These are phyloP conservation scores for Rhodamnia rubescens DNA, from an alignment of 345 rosid genomes.

Conservation along the genomic window DNA sequence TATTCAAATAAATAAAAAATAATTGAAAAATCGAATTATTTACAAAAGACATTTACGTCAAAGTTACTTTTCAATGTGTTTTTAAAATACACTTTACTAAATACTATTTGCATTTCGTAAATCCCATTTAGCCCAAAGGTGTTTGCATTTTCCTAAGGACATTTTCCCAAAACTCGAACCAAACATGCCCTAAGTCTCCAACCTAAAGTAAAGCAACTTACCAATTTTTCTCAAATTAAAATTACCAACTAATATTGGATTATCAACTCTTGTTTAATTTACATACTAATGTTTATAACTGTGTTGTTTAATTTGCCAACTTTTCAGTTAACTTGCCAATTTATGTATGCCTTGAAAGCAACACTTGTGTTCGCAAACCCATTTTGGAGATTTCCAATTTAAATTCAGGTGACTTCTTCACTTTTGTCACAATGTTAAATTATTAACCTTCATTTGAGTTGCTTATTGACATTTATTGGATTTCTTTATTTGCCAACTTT, in stretches of 20 bases:
- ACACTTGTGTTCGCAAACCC: neutral
- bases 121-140: too few species aligned
- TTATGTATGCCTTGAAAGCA: neutral
- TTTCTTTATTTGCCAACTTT: neutral
- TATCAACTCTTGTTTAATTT: neutral
- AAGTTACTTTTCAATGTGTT: too few species aligned
- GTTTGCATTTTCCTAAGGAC: too few species aligned
- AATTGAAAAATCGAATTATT: too few species aligned
- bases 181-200: neutral
- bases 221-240: neutral
- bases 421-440: neutral
- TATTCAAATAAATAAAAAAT: too few species aligned
- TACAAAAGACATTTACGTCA: too few species aligned
- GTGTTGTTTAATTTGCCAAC: neutral
- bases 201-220: too few species aligned
- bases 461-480: neutral
- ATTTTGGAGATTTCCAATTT: neutral
- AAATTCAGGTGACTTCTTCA: neutral
- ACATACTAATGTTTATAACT: neutral
- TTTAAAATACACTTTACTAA: too few species aligned
- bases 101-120: too few species aligned
- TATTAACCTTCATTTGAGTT: neutral
- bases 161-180: too few species aligned
- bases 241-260: neutral
- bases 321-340: neutral